Evolutionary conservation across 163 green algal species (phyloP), one percentile per base, ranked within the genome.

Genomic region (Botryococcus braunii): DNA sequence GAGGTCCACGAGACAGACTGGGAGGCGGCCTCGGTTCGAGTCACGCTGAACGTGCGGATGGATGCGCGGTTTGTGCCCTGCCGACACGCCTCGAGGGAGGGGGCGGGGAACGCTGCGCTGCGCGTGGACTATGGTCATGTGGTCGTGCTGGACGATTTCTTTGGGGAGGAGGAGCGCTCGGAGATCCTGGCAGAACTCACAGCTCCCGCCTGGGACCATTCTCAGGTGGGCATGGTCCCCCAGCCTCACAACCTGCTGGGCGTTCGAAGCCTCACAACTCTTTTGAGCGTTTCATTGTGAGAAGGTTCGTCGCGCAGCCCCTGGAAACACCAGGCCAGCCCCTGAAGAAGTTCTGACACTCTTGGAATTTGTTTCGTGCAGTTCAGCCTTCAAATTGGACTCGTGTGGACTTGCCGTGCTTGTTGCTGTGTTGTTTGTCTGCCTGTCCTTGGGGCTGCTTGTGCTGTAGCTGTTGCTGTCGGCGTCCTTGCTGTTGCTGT

Each of bases 61-160:
- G 88, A 94, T 49, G 87, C 74, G 21, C 85, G 79, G 73, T 87
- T 95, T 27, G 84, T 92, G 3, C 88, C 87, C 1, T 77, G 68
- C 17, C 62, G 52, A 2, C 43, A 52, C 17, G 43, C 13, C 13
- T 13, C 43, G 43, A 52, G 43, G 43, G 43, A 52, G 43, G 43
- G n/a, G n/a, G n/a, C n/a, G n/a, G n/a, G n/a, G 43, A 17, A 21
- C 38, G 59, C 35, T 52, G 59, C 37, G 21, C 25, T 48, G 36
- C 62, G 78, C 4, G 48, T 85, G 9, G 75, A 83, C 65, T 76
- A 64, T 7, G 76, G 81, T 0, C 76, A 89, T 35, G 27, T 92
- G 13, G 74, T 91, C 9, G 88, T 83, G 5, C 61, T 95, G 32
- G 87, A 95, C 60, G 75, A 82, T 58, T 86, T 95, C 48, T 64